Conservation (phyloP, 2,329 filamentous ascomycete genomes). For the Talaromyces sp. region DNA sequence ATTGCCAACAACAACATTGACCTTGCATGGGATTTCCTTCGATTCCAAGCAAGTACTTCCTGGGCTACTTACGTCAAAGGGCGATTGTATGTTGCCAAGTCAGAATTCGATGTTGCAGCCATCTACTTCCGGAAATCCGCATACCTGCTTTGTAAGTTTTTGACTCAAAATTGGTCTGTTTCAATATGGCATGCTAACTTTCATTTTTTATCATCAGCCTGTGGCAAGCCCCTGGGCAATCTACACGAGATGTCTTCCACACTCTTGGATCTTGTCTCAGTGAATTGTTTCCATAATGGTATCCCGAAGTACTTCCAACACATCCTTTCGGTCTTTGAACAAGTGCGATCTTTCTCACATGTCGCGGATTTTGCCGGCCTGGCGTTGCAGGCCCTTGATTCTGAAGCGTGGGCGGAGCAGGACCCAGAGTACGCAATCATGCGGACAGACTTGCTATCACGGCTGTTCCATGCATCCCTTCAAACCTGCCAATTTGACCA, state of each 20-base stretch:
- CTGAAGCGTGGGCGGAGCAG: constrained; percentile 35
- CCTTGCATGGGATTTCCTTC: constrained; percentile 66
- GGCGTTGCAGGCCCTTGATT: constrained; percentile 65
- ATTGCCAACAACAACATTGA: constrained; percentile 69
- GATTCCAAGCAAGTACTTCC: constrained; percentile 60
- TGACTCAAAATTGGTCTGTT: not conserved
- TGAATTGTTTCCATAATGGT: constrained; percentile 68
- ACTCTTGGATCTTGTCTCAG: constrained; percentile 76
- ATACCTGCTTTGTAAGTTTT: constrained; percentile 74
- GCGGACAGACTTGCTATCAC: constrained; percentile 73
- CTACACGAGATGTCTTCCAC: constrained; percentile 55
- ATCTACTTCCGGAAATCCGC: constrained; percentile 80
- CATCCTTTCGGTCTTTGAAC: constrained; percentile 79
- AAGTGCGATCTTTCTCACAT: constrained; percentile 73
- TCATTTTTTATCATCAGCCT: constrained; percentile 31
- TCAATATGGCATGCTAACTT: constrained; percentile 20
- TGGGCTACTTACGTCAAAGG: constrained; percentile 81
- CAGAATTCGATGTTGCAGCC: constrained; percentile 73
- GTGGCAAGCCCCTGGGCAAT: constrained; percentile 49
- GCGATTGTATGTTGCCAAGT: constrained; percentile 72
- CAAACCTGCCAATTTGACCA: constrained; percentile 78
- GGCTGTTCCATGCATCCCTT: constrained; percentile 80
- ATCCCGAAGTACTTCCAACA: constrained; percentile 85
- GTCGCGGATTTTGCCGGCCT: constrained; percentile 82
- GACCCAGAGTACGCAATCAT: constrained; percentile 45